Base-by-base conservation (phyloP, 2,329 filamentous ascomycete species). In the Sporothrix curviconia region DNA sequence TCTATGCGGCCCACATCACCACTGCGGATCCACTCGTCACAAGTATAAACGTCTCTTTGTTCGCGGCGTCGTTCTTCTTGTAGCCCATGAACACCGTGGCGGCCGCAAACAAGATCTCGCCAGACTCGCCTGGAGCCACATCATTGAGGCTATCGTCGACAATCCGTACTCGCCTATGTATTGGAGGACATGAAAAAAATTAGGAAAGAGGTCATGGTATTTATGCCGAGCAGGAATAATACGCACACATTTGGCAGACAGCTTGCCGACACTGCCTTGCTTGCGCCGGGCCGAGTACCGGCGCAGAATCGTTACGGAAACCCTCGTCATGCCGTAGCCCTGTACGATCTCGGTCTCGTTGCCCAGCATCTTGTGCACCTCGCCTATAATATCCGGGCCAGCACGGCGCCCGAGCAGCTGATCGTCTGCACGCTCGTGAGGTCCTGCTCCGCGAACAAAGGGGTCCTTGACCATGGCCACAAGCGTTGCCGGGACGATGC, bases 381-480 rank as follows among this genome's bases (percentile, higher is more conserved):
- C 44, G 7, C 17, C 30, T 24, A 56, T 56, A 11, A 56, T 56
- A 14, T 49, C 46, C 1, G 55, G 54, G 46, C 55, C 2, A 56
- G 55, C 3, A 51, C 46, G 1, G 46, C 55, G 9, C 55, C 46
- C 2, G 55, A 39, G 14, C 55, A 56, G 4, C 36, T 22, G 28
- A 56, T 51, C 0, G 28, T 44, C 12, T 28, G 37, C 8, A 56
- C 34, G 3, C 36, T 42, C n/a, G 37, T n/a, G 12, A 56, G 28
- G 36, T 50, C 44, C 17, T 50, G 44, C 9, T 43, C n/a, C 36
- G 0, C 37, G 36, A 4, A 51, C 36, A 43, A 25, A 50, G 2
- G 55, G 44, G 25, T 57, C 46, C 19, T 51, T 52, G 37, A 51
- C 55, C 46, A 51, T 57, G 22, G 46, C 55, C 7, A 57, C 46